Percentiles rank a stretch among this genome's conserved stretches.
Evolutionary conservation across 176 grass and related monocot species (phyloP).

Genomic region (Eleusine coracana): DNA sequence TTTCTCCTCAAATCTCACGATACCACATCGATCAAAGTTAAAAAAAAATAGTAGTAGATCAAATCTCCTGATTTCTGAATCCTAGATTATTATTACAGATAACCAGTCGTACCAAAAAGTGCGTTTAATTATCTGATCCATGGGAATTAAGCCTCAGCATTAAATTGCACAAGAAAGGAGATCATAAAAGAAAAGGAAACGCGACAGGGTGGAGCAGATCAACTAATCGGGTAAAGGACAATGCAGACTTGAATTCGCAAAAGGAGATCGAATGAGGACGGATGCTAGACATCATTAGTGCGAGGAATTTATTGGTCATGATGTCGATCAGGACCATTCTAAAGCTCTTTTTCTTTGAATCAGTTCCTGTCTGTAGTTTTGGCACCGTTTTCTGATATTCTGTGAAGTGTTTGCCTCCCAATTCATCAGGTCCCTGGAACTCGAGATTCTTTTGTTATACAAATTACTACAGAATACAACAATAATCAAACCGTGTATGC

Average conservation of each 20-base stretch:
- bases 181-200: constrained; percentile 16
- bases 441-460: no score
- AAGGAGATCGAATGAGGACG: constrained; percentile 25
- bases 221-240: constrained; percentile 23
- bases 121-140: constrained; percentile 11
- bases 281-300: not conserved
- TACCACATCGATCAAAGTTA: not conserved
- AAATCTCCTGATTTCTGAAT: not conserved
- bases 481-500: not conserved
- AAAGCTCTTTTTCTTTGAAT: constrained; percentile 5
- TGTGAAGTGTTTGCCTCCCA: not conserved
- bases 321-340: not conserved
- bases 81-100: not conserved
- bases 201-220: not conserved
- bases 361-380: not conserved
- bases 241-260: constrained; percentile 22
- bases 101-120: not conserved
- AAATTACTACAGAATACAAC: not conserved
- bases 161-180: not conserved
- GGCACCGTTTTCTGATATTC: constrained; percentile 23
- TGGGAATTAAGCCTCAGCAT: not conserved
- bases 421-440: not conserved
- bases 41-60: not conserved
- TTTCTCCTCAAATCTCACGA: not conserved
- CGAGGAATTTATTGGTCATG: constrained; percentile 29